phyloP scores from a whole-genome alignment of 2,329 filamentous ascomycete genomes.

The Phyllachora maydis region DNA sequence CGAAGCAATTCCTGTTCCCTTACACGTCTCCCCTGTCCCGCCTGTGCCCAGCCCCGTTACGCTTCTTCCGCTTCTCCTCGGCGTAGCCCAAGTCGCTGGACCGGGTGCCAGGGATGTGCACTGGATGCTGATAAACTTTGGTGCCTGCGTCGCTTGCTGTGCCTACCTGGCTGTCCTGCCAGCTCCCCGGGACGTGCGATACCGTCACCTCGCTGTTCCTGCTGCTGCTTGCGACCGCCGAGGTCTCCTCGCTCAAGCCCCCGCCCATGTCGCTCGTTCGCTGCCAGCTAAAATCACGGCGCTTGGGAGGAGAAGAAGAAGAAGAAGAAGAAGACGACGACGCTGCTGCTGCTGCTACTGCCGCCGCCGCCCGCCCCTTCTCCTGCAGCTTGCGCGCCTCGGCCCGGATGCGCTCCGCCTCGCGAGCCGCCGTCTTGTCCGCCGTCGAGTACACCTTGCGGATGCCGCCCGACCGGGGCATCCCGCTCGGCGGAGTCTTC shows the following conservation, averaged over 20 bases:
- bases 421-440: conserved; percentile 28
- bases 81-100: conserved; percentile 15
- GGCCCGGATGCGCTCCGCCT: conserved; percentile 30
- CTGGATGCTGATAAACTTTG: conserved; percentile 32
- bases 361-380: conserved; percentile 21
- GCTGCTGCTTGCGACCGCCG: conserved; percentile 3
- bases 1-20: no score
- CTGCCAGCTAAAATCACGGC: conserved; percentile 33
- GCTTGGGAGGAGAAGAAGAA: conserved; percentile 5
- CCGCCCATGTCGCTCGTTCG: conserved; percentile 15
- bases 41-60: conserved; percentile 12
- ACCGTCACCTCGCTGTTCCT: no score
- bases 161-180: conserved; percentile 17
- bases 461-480: no score
- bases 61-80: conserved; percentile 21
- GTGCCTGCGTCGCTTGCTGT: conserved; percentile 28
- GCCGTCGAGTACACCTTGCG: conserved; percentile 41
- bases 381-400: conserved; percentile 35
- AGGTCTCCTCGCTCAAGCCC: conserved; percentile 9
- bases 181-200: conserved; percentile 16
- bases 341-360: conserved; percentile 2
- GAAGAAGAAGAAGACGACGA: no score
- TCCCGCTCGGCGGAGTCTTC: no score
- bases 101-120: conserved; percentile 21
- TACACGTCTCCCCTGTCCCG: no score